Base-by-base conservation (phyloP, 352 stramenopile genomes). In the Pythium vanterpoolii region DNA sequence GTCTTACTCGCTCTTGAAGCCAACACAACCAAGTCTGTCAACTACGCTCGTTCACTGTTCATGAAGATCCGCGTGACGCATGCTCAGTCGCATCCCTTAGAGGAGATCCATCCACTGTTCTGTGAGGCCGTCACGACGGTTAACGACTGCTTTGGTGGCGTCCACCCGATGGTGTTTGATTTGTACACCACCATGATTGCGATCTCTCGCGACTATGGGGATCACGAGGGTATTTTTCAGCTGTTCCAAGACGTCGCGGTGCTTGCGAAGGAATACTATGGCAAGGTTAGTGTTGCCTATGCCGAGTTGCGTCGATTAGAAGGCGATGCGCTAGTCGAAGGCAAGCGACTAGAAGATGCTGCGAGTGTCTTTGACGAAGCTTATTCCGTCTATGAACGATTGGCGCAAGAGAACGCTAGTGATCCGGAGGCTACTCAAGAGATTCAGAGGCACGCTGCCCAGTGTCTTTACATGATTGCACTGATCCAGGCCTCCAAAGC, bases 341-440 rank as follows among this genome's bases (percentile, higher is more conserved):
- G 48, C 27, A 60, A 50, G 9, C 8, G 16, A 33, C 9, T 38
- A n/a, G 72, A 83, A 10, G 66, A 81, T 38, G 69, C 73, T 8
- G 58, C 74, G 8, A 71, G 69, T 1, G 56, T 91, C 0, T 48
- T 87, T 13, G 76, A 89, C 60, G 82, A 91, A 16, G 70, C 76
- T 0, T 61, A 85, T 19, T 60, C 57, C 13, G 60, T 88, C 2
- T 89, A 89, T 53, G 77, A 88, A 33, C 67, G 57, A 8, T 60
- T 86, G 33, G 34, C 60, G 10, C 52, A 67, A 52, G 55, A 55
- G 13, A 62, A 66, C 10, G 54, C 31, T 2, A 24, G 47, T 0
- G 46, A 78, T 30, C 0, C n/a, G 8, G 27, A 28, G 3, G 11
- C 59, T 2, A 28, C 55, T 11, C 26, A 27, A 11, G 40, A 56